Conservation (phyloP, 176 grass and related monocot genomes). For the Echinochloa phyllopogon region DNA sequence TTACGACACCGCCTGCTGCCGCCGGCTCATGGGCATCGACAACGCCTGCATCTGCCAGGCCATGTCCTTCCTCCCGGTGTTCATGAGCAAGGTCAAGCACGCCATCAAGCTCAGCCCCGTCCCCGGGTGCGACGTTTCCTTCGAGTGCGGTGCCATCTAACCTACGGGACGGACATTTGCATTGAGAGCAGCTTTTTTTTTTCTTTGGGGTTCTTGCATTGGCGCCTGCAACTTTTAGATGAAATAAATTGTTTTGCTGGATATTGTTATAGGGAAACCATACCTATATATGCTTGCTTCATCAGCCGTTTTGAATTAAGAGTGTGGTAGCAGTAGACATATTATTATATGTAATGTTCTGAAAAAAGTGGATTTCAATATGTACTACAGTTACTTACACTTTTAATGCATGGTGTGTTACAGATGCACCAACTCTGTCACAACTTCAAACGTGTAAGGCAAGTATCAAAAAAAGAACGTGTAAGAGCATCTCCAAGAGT, state of each 20-base stretch:
- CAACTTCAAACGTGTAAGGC: not conserved
- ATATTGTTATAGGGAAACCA: not conserved
- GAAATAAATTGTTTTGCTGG: not conserved
- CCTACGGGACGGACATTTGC: too few relatives aligned
- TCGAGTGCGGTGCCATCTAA: constrained; percentile 50
- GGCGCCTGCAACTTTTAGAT: not conserved
- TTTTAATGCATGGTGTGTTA: not conserved
- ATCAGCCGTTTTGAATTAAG: not conserved
- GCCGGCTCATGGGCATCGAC: constrained; percentile 70
- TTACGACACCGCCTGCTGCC: constrained; percentile 78
- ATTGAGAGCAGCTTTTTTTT: constrained; percentile 13
- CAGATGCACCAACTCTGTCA: not conserved
- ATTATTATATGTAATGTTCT: not conserved
- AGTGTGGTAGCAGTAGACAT: not conserved
- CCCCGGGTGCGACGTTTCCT: constrained; percentile 69
- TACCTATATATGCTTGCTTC: not conserved
- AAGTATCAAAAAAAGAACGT: too few relatives aligned
- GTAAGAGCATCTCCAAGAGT: too few relatives aligned
- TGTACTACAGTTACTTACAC: not conserved
- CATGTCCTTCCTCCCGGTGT: constrained; percentile 66
- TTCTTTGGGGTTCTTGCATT: constrained; percentile 9
- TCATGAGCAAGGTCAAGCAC: constrained; percentile 77
- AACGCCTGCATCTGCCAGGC: constrained; percentile 78
- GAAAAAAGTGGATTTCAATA: not conserved
- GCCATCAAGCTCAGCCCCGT: constrained; percentile 65